phyloP scores from a whole-genome alignment of 306 rosid species.

The Quillaja saponaria region DNA sequence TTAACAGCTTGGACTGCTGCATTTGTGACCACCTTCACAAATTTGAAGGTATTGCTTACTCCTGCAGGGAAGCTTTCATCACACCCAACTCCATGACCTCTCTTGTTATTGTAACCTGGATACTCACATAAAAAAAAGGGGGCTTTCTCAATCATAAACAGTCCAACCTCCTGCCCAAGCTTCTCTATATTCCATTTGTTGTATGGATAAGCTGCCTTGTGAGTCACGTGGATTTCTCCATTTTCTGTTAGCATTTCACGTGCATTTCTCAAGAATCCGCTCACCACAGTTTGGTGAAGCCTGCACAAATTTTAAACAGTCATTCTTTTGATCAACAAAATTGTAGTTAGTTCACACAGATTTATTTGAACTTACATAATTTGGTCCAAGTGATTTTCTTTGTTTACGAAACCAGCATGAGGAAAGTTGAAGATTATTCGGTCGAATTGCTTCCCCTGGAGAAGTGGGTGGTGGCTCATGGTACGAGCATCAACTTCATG shows the following conservation, averaged over 20 bases:
- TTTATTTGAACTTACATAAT: constrained; percentile 10
- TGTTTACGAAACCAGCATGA: too few relatives aligned
- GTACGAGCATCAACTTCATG: constrained; percentile 35
- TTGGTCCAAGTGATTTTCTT: accelerated
- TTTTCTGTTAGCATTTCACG: too few relatives aligned
- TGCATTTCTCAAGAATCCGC: too few relatives aligned
- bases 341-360: too few relatives aligned
- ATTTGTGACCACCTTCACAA: too few relatives aligned
- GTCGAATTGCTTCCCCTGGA: neutral
- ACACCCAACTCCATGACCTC: constrained; percentile 1
- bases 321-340: neutral
- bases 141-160: too few relatives aligned
- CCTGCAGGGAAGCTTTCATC: constrained; percentile 27
- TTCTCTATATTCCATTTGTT: constrained; percentile 28
- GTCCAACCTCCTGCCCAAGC: constrained; percentile 8
- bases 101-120: constrained; percentile 33
- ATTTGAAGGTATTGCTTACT: constrained; percentile 27
- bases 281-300: constrained; percentile 30
- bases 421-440: constrained; percentile 36
- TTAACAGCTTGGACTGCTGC: too few relatives aligned
- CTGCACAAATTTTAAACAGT: constrained; percentile 15
- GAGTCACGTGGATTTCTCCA: too few relatives aligned
- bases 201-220: constrained; percentile 41
- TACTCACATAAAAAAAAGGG: neutral
- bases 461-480: constrained; percentile 20